Base-by-base conservation (phyloP, 2,329 filamentous ascomycete species). In the Pyrenophora graminea region DNA sequence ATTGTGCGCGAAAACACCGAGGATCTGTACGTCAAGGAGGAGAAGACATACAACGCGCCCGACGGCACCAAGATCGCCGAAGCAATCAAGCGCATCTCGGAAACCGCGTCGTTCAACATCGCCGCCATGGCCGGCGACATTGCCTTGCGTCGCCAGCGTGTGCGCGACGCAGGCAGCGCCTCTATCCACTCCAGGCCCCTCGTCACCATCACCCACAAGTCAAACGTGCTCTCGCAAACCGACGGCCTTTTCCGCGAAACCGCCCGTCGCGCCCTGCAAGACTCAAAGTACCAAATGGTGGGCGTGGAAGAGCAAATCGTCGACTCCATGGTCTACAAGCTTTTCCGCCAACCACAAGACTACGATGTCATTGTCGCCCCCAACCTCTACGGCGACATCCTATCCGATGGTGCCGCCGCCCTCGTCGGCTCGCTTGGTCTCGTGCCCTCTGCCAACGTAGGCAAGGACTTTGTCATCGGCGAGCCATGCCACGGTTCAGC, bases 1-100 rank as follows among this genome's bases (percentile, higher is more conserved):
- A 99, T 97, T 68, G 94, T 97, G 48, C 90, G 94, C 61, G 94
- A 99, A 78, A 99, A 99, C 81, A 99, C 94, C 27, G 94, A 99
- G 79, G 94, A 99, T 74, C 83, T 99, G 34, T 96, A 96, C 77
- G 93, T 99, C 66, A 97, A 97, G 80, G 89, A 97, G 75, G 94
- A 99, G 80, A 87, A 82, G 74, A 97, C 91, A 18, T 87, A 85
- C 72, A 84, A 90, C 46, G 85, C 83, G 27, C 80, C 87, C 31
- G 83, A 90, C 56, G 83, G 90, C 53, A 82, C 80, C 74, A 92
- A 91, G 79, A 89, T 97, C 51, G 93, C 94, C 59, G 93, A 97
- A 79, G 94, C 94, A 39, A 93, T 97, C 79, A 99, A 99, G 84
- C 89, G 93, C 68, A 99, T 99, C 70, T 90, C 89, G 10, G 87